Base-by-base conservation (phyloP, 768 basidiomycete genomes). In the Suillus tomentosus region DNA sequence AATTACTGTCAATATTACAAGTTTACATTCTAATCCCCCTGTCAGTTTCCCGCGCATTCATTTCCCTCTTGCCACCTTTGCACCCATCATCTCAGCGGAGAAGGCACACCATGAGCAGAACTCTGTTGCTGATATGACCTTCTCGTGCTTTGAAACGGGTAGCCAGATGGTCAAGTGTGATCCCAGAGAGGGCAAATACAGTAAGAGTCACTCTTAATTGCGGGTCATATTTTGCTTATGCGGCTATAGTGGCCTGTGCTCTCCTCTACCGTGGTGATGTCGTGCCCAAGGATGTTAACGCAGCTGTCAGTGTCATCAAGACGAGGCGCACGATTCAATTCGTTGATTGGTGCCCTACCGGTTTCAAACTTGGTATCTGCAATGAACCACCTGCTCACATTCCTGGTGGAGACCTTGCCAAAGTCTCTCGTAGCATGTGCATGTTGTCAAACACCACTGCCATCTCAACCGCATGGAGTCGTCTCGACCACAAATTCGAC, bases 51-150 rank as follows among this genome's bases (percentile, higher is more conserved):
- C 95, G 67, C 93, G 95, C 73, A 98, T 99, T 67, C 96, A 99
- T 76, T 99, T 98, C 91, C 96, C 96, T 55, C 84, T 98, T 68
- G 96, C 96, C 59, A 96, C 94, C 66, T 98, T 92, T 78, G 95
- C 96, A 10, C 96, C 96, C 22, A 90, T 99, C 67, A 83, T 98
- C 73, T 96, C 95, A 14, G 88, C 88, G 31, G 95, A 96, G 71
- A 98, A 97, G 82, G 95, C 95, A 43, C 86, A 86, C 67, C 96
- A 99, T 73, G 96, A 99, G 78, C 93, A 95, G 81, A 97, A 99
- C 82, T 94, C 95, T 17, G 96, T 98, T 60, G 88, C 95, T 47
- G 96, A 99, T 72, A 98, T 99, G 95, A 99, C 96, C 67, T 95
- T 93, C 80, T 89, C 88, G 24, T 91, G 89, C 79, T 91, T 91